Conservation (phyloP, 75 land plant species). For the Picea glauca region DNA sequence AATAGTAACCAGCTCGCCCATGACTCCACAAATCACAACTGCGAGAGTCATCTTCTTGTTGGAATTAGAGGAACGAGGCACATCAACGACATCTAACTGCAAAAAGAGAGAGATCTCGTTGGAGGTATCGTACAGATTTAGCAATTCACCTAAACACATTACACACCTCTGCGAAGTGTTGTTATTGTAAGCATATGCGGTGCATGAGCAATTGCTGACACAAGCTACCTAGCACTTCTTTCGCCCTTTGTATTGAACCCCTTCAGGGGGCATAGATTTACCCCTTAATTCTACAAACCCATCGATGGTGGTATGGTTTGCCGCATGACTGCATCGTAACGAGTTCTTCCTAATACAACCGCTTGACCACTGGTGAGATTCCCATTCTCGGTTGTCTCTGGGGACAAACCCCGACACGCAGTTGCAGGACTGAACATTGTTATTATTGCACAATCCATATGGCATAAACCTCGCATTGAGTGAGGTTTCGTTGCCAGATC, state of each 20-base stretch:
- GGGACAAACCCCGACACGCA: conserved; percentile 31
- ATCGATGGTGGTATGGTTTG: background rate
- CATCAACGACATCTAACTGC: no score
- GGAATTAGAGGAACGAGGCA: no score
- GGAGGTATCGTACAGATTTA: no score
- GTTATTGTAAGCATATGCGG: no score
- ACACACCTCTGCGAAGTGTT: background rate
- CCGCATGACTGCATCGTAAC: conserved; percentile 19
- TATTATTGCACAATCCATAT: conserved; percentile 9
- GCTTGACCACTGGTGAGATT: conserved; percentile 23
- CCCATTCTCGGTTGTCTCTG: background rate
- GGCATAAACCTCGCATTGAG: conserved; percentile 12
- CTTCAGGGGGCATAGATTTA: no score
- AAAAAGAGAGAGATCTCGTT: no score
- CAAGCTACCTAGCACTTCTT: no score
- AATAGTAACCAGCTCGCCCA: no score
- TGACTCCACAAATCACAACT: no score
- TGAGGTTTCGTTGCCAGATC: background rate
- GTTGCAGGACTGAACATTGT: background rate
- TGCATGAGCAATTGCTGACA: no score
- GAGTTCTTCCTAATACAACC: conserved; percentile 32
- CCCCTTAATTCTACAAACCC: background rate
- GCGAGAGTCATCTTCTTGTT: no score
- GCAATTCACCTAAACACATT: background rate
- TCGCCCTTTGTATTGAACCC: no score